Evolutionary conservation across 2,329 filamentous ascomycete genomes (phyloP).

Genomic region (Hypoxylon sp.): DNA sequence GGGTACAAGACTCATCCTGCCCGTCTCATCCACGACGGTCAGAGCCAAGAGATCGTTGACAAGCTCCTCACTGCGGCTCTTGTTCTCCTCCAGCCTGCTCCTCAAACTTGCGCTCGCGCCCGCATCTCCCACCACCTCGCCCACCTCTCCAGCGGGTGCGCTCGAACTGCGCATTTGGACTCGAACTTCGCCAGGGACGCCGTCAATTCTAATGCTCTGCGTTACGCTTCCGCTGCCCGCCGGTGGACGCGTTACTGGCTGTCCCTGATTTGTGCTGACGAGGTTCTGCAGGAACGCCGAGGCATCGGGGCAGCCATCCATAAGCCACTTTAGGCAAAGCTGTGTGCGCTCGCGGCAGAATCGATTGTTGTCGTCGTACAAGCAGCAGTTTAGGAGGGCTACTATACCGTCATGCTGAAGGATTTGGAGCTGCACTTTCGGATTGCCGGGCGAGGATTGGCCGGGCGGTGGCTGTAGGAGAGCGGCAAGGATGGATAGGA

Average conservation of each 20-base stretch:
- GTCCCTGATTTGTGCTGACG: constrained; percentile 53
- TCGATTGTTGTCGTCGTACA: constrained; percentile 92
- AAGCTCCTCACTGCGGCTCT: constrained; percentile 51
- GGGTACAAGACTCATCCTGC: constrained; percentile 36
- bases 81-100: constrained; percentile 45
- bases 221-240: constrained; percentile 51
- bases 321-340: constrained; percentile 86
- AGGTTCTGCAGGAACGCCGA: constrained; percentile 78
- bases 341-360: constrained; percentile 94
- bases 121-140: constrained; percentile 23
- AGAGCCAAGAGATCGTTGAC: constrained; percentile 52
- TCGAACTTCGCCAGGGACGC: constrained; percentile 68
- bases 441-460: constrained; percentile 71
- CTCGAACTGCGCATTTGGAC: constrained; percentile 62
- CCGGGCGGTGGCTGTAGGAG: constrained; percentile 85
- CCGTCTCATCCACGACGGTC: constrained; percentile 44
- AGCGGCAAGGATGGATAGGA: constrained; percentile 89
- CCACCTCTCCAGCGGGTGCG: constrained; percentile 43
- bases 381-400: constrained; percentile 87
- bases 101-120: constrained; percentile 25
- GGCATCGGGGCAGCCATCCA: constrained; percentile 80
- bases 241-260: constrained; percentile 32
- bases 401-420: constrained; percentile 87
- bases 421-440: constrained; percentile 88
- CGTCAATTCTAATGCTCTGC: constrained; percentile 65